Conservation (phyloP, 805 yeast species). For the Saturnispora gosingensis region DNA sequence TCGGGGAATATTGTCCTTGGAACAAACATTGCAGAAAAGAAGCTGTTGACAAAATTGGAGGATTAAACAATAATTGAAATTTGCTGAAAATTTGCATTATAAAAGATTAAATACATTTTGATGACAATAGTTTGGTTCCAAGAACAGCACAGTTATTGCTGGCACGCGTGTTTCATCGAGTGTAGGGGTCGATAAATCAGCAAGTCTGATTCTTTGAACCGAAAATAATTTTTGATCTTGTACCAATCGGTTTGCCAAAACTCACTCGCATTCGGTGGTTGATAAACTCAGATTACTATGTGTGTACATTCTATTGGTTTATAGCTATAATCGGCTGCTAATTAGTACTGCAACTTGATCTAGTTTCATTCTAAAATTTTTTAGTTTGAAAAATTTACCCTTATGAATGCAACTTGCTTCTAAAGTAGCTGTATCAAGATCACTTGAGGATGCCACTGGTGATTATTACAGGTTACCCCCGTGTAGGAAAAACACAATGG, state of each 20-base stretch:
- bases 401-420: background rate
- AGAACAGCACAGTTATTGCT: too few species aligned
- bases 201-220: too few species aligned
- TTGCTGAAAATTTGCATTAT: background rate
- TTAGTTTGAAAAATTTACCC: background rate
- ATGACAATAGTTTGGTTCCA: too few species aligned
- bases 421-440: background rate
- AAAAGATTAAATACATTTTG: background rate
- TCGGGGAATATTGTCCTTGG: conserved; percentile 72
- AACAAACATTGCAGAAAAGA: conserved; percentile 30
- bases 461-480: conserved; percentile 76
- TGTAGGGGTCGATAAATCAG: too few species aligned
- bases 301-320: background rate
- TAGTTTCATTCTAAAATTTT: background rate
- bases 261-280: background rate
- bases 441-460: conserved; percentile 63
- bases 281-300: background rate
- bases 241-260: background rate
- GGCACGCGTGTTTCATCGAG: too few species aligned
- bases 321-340: background rate
- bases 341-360: background rate
- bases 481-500: conserved; percentile 73
- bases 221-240: too few species aligned
- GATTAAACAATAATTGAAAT: background rate
- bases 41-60: background rate